phyloP scores from a whole-genome alignment of 2,329 filamentous ascomycete species.

The Verticillium zaregamsianum region DNA sequence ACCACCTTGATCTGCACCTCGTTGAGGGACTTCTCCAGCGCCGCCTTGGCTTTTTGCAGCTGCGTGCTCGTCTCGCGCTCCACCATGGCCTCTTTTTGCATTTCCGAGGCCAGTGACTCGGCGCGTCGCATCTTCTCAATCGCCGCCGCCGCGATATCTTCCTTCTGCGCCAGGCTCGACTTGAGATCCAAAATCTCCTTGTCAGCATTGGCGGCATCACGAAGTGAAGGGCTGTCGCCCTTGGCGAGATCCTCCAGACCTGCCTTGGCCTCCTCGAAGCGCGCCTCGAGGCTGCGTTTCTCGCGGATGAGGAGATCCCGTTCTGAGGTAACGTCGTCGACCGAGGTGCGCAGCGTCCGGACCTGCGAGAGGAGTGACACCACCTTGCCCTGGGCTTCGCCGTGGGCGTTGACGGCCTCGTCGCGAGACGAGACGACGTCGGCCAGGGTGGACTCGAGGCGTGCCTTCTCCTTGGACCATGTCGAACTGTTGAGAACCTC shows the following conservation, averaged over 20 bases:
- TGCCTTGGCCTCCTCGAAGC: slow-evolving; percentile 81
- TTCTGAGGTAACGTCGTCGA: slow-evolving; percentile 83
- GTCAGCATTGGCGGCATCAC: slow-evolving; percentile 84
- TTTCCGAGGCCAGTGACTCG: slow-evolving; percentile 79
- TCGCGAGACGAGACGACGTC: slow-evolving; percentile 89
- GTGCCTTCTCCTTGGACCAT: slow-evolving; percentile 96
- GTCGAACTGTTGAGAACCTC: slow-evolving; percentile 96
- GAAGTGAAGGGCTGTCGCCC: slow-evolving; percentile 81
- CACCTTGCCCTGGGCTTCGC: slow-evolving; percentile 90
- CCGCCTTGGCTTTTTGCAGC: slow-evolving; percentile 85
- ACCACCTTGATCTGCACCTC: slow-evolving; percentile 87
- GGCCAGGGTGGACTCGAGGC: slow-evolving; percentile 82
- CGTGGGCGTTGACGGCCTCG: slow-evolving; percentile 88
- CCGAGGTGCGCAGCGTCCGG: slow-evolving; percentile 72
- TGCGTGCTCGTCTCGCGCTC: slow-evolving; percentile 80
- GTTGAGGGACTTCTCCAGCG: slow-evolving; percentile 83
- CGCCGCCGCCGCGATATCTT: slow-evolving; percentile 86
- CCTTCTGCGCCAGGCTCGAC: slow-evolving; percentile 82
- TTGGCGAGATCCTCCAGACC: slow-evolving; percentile 83
- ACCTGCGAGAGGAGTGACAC: slow-evolving; percentile 89
- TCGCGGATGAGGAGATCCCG: slow-evolving; percentile 81
- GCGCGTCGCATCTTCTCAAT: slow-evolving; percentile 97
- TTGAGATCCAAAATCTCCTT: slow-evolving; percentile 87
- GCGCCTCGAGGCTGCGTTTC: slow-evolving; percentile 82
- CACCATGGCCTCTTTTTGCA: slow-evolving; percentile 85